phyloP scores from a whole-genome alignment of 306 rosid genomes.

The Ochetophila trinervis region DNA sequence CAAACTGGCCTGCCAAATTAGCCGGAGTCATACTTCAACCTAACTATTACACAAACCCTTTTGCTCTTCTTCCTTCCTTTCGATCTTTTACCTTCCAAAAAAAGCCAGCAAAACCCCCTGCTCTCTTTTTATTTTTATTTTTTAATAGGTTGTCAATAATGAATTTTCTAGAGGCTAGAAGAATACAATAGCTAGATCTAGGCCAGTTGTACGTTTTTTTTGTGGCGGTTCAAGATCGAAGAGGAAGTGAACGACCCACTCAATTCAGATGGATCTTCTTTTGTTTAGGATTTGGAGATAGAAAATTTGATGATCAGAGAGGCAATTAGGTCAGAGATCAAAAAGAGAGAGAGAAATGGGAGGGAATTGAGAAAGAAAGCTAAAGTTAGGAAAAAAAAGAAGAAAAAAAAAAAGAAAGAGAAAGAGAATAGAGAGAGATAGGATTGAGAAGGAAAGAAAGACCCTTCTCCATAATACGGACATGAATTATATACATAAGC shows the following conservation, averaged over 20 bases:
- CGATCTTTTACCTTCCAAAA: not conserved
- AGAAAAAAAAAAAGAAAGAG: conserved; percentile 32
- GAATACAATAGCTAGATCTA: conserved; percentile 6
- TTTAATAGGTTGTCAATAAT: not conserved
- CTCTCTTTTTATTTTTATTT: too few species aligned
- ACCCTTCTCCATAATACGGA: conserved; percentile 49
- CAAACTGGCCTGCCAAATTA: conserved; percentile 82
- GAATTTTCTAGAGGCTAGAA: not conserved
- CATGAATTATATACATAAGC: conserved; percentile 68
- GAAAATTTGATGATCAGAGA: conserved; percentile 8
- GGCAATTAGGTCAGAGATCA: conserved; percentile 60
- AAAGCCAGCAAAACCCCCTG: not conserved
- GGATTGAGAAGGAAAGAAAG: conserved; percentile 35
- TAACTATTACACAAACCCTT: too few species aligned
- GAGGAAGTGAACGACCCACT: conserved; percentile 29
- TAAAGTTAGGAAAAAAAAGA: conserved; percentile 58
- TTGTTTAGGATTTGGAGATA: conserved; percentile 20
- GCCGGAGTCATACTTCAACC: conserved; percentile 54
- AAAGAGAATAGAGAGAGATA: conserved; percentile 13
- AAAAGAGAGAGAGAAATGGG: conserved; percentile 21
- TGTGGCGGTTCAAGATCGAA: not conserved
- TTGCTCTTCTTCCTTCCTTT: not conserved
- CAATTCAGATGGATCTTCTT: conserved; percentile 34
- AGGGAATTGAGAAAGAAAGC: conserved; percentile 23
- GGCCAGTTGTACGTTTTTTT: not conserved